Percentiles rank a stretch among this genome's conserved stretches.
phyloP scores from a whole-genome alignment of 73 alveolate species.

The Stentor coeruleus region DNA sequence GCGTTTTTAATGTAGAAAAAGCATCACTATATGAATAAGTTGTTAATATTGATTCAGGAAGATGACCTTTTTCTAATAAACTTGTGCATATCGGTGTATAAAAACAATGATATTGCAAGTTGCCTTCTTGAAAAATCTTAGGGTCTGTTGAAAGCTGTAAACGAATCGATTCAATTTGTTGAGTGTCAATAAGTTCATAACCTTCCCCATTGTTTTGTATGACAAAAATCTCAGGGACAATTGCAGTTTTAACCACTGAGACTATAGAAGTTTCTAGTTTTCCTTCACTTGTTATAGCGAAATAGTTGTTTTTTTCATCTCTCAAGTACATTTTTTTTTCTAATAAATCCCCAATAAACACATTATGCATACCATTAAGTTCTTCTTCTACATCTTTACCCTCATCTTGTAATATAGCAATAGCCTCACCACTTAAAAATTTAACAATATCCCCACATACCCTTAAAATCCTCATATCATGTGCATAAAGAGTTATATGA shows the following conservation, averaged over 20 bases:
- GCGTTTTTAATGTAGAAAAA: not conserved
- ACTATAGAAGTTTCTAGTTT: conserved; percentile 56
- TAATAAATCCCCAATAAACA: conserved; percentile 64
- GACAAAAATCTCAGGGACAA: conserved; percentile 51
- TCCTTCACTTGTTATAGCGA: conserved; percentile 54
- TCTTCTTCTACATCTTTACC: conserved; percentile 83
- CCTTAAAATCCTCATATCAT: conserved; percentile 68
- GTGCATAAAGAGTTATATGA: conserved; percentile 65
- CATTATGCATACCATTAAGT: conserved; percentile 74
- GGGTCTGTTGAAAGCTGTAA: not conserved
- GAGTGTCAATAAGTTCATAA: conserved; percentile 33
- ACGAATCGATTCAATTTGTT: conserved; percentile 36
- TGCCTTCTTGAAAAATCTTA: not conserved
- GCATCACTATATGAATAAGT: not conserved
- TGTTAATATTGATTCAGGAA: not conserved
- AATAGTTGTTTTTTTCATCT: conserved; percentile 81
- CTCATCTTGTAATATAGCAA: conserved; percentile 43
- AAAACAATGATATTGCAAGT: not conserved
- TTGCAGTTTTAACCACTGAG: conserved; percentile 12
- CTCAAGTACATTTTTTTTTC: conserved; percentile 65
- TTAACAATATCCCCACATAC: conserved; percentile 76
- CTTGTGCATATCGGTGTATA: not conserved
- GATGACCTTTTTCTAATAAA: too few relatives aligned
- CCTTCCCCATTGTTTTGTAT: conserved; percentile 51
- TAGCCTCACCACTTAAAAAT: conserved; percentile 64